These are phyloP conservation scores for Diaporthe ilicicola DNA, from an alignment of 2,329 filamentous ascomycete species.

Conservation along the genomic window DNA sequence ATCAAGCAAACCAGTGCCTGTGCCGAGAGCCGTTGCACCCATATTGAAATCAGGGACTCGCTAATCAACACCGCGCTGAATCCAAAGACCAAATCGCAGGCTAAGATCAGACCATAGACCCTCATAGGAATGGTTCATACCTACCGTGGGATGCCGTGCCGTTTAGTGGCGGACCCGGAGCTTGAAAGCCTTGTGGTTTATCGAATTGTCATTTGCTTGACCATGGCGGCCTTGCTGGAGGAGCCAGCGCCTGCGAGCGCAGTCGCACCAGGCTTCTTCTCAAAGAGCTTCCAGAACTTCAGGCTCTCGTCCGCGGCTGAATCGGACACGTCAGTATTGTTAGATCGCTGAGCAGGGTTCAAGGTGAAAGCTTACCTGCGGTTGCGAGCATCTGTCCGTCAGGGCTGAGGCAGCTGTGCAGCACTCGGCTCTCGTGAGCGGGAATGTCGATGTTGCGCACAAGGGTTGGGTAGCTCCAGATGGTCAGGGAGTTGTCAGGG, in stretches of 20 bases:
- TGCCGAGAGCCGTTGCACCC: constrained; percentile 35
- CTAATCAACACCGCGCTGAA: constrained; percentile 64
- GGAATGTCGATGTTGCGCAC: constrained; percentile 98
- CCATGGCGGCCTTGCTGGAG: constrained; percentile 82
- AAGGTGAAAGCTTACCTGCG: constrained; percentile 65
- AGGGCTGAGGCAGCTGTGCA: constrained; percentile 96
- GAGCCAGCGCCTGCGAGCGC: constrained; percentile 72
- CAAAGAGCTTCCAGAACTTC: constrained; percentile 99
- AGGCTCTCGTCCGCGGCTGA: constrained; percentile 91
- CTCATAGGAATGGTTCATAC: constrained; percentile 52
- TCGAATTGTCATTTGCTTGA: constrained; percentile 95
- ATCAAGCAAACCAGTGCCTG: constrained; percentile 42
- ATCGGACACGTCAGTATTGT: constrained; percentile 41
- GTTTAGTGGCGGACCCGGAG: constrained; percentile 31
- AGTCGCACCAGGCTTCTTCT: constrained; percentile 89
- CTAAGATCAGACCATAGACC: constrained; percentile 50
- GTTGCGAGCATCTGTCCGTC: constrained; percentile 98
- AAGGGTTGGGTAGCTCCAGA: constrained; percentile 98
- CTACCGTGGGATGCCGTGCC: constrained; percentile 50
- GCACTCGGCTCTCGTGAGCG: constrained; percentile 93
- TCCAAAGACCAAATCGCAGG: constrained; percentile 39
- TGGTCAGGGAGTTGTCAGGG: constrained; percentile 98
- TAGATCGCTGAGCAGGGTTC: background rate
- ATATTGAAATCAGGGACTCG: constrained; percentile 36
- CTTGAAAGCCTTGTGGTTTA: constrained; percentile 51